Base-by-base conservation (phyloP, 371 early-diverging fungal genomes). In the Fennellomyces sp. region DNA sequence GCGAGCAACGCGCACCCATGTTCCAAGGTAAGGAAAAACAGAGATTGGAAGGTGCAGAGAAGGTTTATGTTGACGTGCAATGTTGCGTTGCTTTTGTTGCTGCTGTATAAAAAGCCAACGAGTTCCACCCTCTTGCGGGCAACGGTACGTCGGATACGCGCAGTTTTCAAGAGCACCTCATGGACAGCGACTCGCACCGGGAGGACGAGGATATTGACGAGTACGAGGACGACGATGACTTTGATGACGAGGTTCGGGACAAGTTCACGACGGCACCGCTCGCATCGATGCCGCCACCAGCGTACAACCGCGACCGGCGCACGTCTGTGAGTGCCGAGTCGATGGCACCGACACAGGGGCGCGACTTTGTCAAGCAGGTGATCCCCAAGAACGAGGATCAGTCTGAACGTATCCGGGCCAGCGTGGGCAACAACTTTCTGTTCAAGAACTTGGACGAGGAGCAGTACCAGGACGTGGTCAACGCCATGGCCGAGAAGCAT, bases 301-400 rank as follows among this genome's bases (percentile, higher is more conserved):
- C 72, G 56, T 83, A 84, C 54, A 80, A 81, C 63, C 76, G 84
- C n/a, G 94, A 91, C 25, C 88, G 99, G 35, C 94, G 99, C 56
- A 93, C 94, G 27, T 95, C 95, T 19, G 97, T 99, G 52, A 92
- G 92, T 59, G 97, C 99, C 23, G 97, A 97, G 71, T 95, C 95
- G 23, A 96, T 98, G 92, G 91, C 93, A 19, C 97, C 98, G 27
- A 87, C 91, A 38, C 79, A 86, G 19, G 90, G 88, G 29, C 83
- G 81, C 35, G 88, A 90, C 64, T 94, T 85, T 71, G 90, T 87
- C 50, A 92, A 91, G 65, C 81, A 88, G 28, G 86, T 93, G 52
- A 90, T 97, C 58, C 93, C 94, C 42, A 98, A 98, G 76, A 81
- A 91, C 8, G 84, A 80, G 17, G 90, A 90, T 56, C 96, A 96